Base-by-base conservation (phyloP, 495 filamentous ascomycete species). In the Podospora bellae-mahoneyi region DNA sequence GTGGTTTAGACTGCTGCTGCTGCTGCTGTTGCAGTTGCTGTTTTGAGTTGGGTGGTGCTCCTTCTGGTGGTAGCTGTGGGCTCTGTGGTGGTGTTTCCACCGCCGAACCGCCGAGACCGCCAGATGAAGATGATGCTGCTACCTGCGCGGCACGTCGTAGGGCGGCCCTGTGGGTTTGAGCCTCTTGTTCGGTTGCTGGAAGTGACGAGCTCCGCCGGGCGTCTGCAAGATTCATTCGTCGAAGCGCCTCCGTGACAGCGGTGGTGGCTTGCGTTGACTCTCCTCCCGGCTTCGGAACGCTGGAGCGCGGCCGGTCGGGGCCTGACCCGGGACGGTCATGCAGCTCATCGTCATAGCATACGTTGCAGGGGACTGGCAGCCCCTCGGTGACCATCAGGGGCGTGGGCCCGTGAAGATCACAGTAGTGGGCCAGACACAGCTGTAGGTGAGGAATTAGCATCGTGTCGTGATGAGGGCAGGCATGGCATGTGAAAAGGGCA, bases 381-480 rank as follows among this genome's bases (percentile, higher is more conserved):
- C 91, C 90, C 80, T 97, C 93, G 65, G 94, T 97, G 78, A 96
- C 96, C 80, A 97, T 91, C 78, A 97, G 89, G 64, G 93, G 95
- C 62, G 93, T 97, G 15, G 94, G 94, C 68, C 94, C 94, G 84
- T 97, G 93, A 73, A 93, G 84, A 79, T 97, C 94, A 84, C 94
- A 97, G 79, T 96, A 97, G 82, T 97, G 94, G 75, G 94, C 94
- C 72, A 97, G 87, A 77, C 92, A 96, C 75, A 97, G 87, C 94
- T 97, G 80, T 67, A 84, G 66, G 61, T 74, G 70, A 34, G 72
- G 71, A 18, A 78, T 83, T 71, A 83, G 80, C 78, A 75, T 72
- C 69, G 61, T 73, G 68, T 34, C 34, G 48, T 66, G 44, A 65
- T 66, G 44, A 65, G 20, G 20, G 30, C 53, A 16, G 26, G 30